Base-by-base conservation (phyloP, 129 eudicot species). In the Rutidosis leptorrhynchoides region DNA sequence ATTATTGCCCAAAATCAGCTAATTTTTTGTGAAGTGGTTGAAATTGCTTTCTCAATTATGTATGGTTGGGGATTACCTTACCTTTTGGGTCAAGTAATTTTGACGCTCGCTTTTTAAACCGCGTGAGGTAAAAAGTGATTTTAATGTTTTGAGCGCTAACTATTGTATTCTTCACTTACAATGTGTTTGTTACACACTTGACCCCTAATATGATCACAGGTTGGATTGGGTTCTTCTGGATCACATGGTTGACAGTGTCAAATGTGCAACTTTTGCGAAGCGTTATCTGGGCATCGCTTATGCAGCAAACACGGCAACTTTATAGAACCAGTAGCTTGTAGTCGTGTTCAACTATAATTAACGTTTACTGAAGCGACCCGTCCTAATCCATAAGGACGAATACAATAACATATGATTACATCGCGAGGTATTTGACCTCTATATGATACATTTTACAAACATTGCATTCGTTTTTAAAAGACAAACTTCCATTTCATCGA, bases 221-320 rank as follows among this genome's bases (percentile, higher is more conserved):
- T 30, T 91, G 96, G 96, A 80, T 87, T 33, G 98, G 94, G 52
- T 79, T 91, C 82, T 58, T 85, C 37, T 91, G 82, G 80, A 87
- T 74, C 33, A 33, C 78, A 43, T 87, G 98, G 98, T 43, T 81
- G 51, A 84, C 70, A 16, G 59, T 72, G 9, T 79, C 66, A 62
- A 85, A 83, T 64, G 96, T 61, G 78, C 77, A n/a, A 64, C 65
- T 23, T 33, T 91, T 58, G 96, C 93, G n/a, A 87, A 83, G 76
- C 77, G 75, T 67, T 68, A 89, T 3, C 21, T 81, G 23, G 40
- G 40, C 46, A 15, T 75, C 30, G 78, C 94, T 4, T 69, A 56
- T 58, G 82, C 97, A 19, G 80, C 82, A 25, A 78, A 77, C 40
- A 65, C 46, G 46, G 46, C 67, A n/a, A 25, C 46, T 40, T 26